Conservation (phyloP, 2,329 filamentous ascomycete species). For the Ophiostoma perfectum region DNA sequence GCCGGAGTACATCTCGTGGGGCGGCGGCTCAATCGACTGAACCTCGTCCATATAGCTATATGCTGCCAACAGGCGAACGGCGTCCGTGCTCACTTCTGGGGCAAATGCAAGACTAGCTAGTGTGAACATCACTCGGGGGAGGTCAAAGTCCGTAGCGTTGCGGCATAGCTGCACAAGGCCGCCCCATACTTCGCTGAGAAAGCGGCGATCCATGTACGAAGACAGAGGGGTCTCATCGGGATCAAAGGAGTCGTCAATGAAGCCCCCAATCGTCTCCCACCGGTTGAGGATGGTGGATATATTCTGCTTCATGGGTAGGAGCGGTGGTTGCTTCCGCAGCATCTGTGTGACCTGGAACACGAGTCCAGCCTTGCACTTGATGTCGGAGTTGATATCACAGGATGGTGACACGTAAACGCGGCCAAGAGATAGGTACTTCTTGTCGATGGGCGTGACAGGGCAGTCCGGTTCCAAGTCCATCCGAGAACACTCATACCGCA, state of each 20-base stretch:
- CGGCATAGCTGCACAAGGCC: slow-evolving; percentile 28
- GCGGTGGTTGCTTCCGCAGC: background rate
- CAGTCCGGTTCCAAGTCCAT: background rate
- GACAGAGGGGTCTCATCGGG: background rate
- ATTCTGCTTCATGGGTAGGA: background rate
- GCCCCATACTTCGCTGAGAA: slow-evolving; percentile 28
- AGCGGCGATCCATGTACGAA: slow-evolving; percentile 5
- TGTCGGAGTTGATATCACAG: background rate
- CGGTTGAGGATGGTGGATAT: background rate
- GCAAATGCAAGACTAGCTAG: slow-evolving; percentile 29
- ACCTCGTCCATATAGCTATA: slow-evolving; percentile 40
- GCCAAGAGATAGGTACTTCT: slow-evolving; percentile 15
- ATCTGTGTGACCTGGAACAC: slow-evolving; percentile 16
- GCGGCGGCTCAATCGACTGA: slow-evolving; percentile 34
- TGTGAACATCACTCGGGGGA: slow-evolving; percentile 28
- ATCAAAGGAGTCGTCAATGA: accelerated
- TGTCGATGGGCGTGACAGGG: background rate
- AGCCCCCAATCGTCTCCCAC: slow-evolving; percentile 19
- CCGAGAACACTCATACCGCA: slow-evolving; percentile 20
- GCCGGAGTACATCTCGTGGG: background rate
- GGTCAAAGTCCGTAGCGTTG: slow-evolving; percentile 8
- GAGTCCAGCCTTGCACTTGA: background rate
- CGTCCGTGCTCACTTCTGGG: slow-evolving; percentile 28
- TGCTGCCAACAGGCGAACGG: slow-evolving; percentile 37
- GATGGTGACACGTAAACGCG: background rate